phyloP scores from a whole-genome alignment of 371 early-diverging fungal genomes.

The Haplosporangium sp. region DNA sequence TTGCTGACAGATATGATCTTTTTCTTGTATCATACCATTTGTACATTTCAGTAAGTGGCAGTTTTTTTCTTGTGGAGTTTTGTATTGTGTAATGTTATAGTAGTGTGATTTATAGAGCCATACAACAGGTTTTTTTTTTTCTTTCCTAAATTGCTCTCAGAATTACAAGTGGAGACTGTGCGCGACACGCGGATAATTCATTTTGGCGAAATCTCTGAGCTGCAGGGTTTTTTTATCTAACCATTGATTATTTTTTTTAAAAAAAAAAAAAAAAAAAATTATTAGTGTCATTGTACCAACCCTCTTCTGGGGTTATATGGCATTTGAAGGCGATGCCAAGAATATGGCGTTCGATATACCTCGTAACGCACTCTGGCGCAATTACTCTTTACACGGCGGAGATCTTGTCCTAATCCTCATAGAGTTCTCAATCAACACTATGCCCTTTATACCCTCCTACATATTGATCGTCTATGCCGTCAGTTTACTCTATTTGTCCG shows the following conservation, averaged over 20 bases:
- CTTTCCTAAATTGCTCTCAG: neutral
- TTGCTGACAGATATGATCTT: slow-evolving; percentile 52
- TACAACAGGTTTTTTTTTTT: too few species aligned
- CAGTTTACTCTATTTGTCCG: slow-evolving; percentile 38
- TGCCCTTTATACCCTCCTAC: slow-evolving; percentile 49
- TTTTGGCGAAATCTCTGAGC: neutral
- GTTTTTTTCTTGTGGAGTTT: neutral
- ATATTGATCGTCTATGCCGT: slow-evolving; percentile 19
- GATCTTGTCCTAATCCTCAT: slow-evolving; percentile 40
- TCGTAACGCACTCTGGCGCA: slow-evolving; percentile 33
- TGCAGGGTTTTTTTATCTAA: neutral
- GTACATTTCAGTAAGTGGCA: slow-evolving; percentile 53
- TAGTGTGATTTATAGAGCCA: too few species aligned
- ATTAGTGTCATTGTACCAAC: slow-evolving; percentile 46
- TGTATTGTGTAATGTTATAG: too few species aligned
- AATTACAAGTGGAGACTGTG: slow-evolving; percentile 6
- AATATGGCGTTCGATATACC: slow-evolving; percentile 29
- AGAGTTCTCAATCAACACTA: slow-evolving; percentile 40
- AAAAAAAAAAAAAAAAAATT: neutral
- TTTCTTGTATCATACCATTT: slow-evolving; percentile 54
- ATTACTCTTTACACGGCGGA: slow-evolving; percentile 51
- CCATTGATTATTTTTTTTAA: neutral
- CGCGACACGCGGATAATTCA: slow-evolving; percentile 15
- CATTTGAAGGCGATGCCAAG: slow-evolving; percentile 20
- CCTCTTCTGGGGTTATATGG: slow-evolving; percentile 41